A percentile compares a stretch with the other conserved stretches of the same genome.
phyloP scores from a whole-genome alignment of 169 alveolate species.

The Nephromyces sp. region DNA sequence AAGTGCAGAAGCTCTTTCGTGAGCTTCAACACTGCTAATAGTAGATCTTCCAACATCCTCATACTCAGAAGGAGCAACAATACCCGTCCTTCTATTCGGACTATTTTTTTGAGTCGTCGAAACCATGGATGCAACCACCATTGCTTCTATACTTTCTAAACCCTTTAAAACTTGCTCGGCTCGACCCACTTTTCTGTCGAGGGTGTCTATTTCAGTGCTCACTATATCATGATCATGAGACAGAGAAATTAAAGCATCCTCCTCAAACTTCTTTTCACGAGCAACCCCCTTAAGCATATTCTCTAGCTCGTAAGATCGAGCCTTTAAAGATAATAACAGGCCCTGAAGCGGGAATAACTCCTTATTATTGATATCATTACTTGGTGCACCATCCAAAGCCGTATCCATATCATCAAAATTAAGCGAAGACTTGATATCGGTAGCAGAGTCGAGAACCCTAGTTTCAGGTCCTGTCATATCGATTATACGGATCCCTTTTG shows the following conservation, averaged over 20 bases:
- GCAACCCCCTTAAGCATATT: neutral
- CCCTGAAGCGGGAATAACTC: conserved; percentile 4
- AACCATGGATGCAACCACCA: too few relatives aligned
- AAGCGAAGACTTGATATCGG: conserved; percentile 1
- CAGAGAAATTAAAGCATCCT: neutral
- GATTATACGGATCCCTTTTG: conserved; percentile 10
- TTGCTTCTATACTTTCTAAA: too few relatives aligned
- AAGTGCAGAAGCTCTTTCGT: too few relatives aligned
- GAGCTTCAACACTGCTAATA: too few relatives aligned
- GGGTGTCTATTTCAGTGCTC: neutral
- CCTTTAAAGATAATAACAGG: conserved; percentile 4
- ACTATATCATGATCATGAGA: neutral
- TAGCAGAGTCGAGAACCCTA: neutral
- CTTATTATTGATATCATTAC: neutral
- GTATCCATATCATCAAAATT: neutral
- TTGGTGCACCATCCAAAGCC: neutral
- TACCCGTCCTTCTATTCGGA: too few relatives aligned
- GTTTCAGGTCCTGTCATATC: conserved; percentile 34
- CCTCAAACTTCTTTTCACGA: conserved; percentile 9
- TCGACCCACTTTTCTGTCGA: neutral
- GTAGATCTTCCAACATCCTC: too few relatives aligned
- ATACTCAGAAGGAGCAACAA: too few relatives aligned
- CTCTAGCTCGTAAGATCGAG: conserved; percentile 1
- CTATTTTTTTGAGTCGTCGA: too few relatives aligned
- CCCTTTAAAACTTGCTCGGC: too few relatives aligned